These are phyloP conservation scores for Serendipita sp. DNA, from an alignment of 1,284 basidiomycete genomes.

Conservation along the genomic window DNA sequence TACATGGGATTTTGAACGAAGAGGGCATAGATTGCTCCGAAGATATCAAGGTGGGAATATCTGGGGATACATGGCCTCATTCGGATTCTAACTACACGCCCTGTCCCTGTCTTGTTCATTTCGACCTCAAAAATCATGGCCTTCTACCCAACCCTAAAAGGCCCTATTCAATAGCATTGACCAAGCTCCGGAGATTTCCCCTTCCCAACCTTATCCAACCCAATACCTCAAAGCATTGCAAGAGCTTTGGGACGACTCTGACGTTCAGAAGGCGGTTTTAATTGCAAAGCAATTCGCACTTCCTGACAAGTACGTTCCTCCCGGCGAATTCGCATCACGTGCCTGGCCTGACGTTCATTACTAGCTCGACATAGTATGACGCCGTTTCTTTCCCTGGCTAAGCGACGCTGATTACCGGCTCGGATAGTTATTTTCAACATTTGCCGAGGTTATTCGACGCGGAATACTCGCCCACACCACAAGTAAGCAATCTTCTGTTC, in stretches of 20 bases:
- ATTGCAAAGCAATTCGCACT: slow-evolving; percentile 75
- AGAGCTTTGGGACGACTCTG: slow-evolving; percentile 63
- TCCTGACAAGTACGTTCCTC: slow-evolving; percentile 56
- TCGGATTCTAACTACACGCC: too few relatives aligned
- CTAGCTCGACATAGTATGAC: neutral
- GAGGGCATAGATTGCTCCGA: slow-evolving; percentile 61
- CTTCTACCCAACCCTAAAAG: neutral
- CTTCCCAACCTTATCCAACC: slow-evolving; percentile 64
- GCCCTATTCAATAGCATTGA: slow-evolving; percentile 46
- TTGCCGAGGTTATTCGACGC: neutral
- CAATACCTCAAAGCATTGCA: slow-evolving; percentile 52
- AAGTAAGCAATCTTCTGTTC: neutral
- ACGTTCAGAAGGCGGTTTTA: slow-evolving; percentile 57
- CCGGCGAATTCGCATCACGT: neutral
- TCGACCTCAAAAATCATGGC: neutral
- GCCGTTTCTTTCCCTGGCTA: neutral
- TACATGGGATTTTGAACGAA: slow-evolving; percentile 81
- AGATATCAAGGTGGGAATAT: slow-evolving; percentile 26
- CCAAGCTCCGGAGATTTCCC: slow-evolving; percentile 54
- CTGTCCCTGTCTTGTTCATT: neutral
- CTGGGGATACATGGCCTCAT: neutral
- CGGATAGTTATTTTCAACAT: neutral
- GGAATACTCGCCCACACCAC: neutral
- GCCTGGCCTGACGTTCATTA: neutral
- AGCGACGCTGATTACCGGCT: neutral